Conservation (phyloP, 106 monocot species). For the Vanilla planifolia region DNA sequence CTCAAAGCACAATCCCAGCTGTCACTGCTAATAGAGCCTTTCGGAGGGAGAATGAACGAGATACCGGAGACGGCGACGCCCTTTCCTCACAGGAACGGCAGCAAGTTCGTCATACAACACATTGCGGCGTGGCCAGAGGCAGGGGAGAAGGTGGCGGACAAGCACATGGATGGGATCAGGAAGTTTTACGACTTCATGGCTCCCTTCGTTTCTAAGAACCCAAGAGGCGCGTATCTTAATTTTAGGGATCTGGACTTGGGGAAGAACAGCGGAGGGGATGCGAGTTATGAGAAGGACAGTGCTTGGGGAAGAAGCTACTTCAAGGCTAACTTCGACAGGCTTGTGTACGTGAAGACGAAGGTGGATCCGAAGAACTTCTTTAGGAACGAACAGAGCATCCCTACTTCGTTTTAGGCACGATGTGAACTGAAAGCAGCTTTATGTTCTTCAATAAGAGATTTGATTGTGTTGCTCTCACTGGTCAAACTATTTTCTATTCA, state of each 20-base stretch:
- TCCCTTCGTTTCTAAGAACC: conserved; percentile 14
- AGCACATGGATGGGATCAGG: conserved; percentile 10
- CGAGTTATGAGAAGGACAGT: background rate
- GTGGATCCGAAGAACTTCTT: conserved; percentile 9
- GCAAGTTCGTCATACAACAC: conserved; percentile 18
- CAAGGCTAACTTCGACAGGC: conserved; percentile 6
- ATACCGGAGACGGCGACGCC: conserved; percentile 20
- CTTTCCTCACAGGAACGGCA: conserved; percentile 27
- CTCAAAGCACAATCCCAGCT: conserved; percentile 4
- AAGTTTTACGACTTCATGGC: conserved; percentile 10
- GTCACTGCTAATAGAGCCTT: conserved; percentile 21
- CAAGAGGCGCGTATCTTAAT: conserved; percentile 11
- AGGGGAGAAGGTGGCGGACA: background rate
- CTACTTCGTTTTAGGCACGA: background rate
- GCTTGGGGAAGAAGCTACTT: conserved; percentile 14
- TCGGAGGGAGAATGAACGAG: conserved; percentile 18
- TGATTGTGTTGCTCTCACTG: too few relatives aligned
- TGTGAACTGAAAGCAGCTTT: too few relatives aligned
- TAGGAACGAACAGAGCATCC: conserved; percentile 7
- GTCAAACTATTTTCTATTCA: too few relatives aligned
- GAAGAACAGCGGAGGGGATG: background rate
- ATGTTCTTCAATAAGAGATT: too few relatives aligned
- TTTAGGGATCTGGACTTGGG: conserved; percentile 19
- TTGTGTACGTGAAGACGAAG: background rate
- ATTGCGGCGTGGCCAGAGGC: conserved; percentile 4